These are phyloP conservation scores for Hyaloscypha hepaticicola DNA, from an alignment of 495 filamentous ascomycete species.

Conservation along the genomic window DNA sequence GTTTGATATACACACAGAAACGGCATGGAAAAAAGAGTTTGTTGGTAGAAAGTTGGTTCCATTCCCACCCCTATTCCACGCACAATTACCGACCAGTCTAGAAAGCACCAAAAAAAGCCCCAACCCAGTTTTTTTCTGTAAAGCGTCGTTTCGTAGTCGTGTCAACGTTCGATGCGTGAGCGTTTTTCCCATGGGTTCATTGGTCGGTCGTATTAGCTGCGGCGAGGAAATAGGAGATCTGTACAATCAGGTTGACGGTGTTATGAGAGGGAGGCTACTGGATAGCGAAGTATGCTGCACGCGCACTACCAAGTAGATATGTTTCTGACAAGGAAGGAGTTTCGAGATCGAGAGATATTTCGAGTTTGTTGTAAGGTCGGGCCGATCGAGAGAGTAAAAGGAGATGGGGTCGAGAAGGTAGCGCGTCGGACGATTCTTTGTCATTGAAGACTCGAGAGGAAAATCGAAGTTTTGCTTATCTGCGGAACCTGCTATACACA, in stretches of 20 bases:
- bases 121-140: conserved; percentile 18
- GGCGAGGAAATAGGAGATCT: conserved; percentile 24
- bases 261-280: conserved; percentile 8
- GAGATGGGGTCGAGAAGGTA: conserved; percentile 11
- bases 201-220: conserved; percentile 21
- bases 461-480: conserved; percentile 52
- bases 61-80: neutral
- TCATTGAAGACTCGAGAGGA: conserved; percentile 30
- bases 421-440: conserved; percentile 26
- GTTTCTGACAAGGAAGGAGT: conserved; percentile 24
- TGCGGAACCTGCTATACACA: conserved; percentile 93
- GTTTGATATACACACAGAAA: conserved; percentile 28
- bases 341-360: conserved; percentile 21
- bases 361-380: conserved; percentile 14
- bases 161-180: conserved; percentile 19
- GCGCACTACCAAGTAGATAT: conserved; percentile 27
- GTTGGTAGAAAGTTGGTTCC: no score
- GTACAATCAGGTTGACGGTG: conserved; percentile 22
- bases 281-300: conserved; percentile 13
- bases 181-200: conserved; percentile 5
- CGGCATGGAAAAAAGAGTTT: neutral
- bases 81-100: conserved; percentile 1
- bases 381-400: conserved; percentile 20
- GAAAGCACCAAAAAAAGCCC: conserved; percentile 5
- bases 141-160: conserved; percentile 21